Conservation (phyloP, 2,329 filamentous ascomycete species). For the Xylaria sp. region DNA sequence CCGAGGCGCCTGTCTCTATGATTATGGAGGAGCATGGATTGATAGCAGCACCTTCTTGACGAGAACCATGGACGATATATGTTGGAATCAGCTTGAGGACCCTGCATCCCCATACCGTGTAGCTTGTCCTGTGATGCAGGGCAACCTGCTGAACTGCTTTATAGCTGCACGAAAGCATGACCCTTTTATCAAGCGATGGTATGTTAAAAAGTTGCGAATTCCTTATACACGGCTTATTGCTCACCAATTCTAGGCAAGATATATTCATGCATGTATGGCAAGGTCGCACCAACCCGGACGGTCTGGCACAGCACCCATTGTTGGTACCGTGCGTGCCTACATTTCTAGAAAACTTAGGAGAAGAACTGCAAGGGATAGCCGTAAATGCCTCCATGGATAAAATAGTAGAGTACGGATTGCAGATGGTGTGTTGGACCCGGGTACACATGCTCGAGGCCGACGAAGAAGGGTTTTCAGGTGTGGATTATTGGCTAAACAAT, state of each 20-base stretch:
- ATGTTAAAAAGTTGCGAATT: neutral
- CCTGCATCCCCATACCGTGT: constrained; percentile 48
- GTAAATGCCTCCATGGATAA: constrained; percentile 44
- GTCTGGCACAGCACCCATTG: constrained; percentile 43
- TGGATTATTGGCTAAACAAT: constrained; percentile 39
- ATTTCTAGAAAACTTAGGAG: constrained; percentile 40
- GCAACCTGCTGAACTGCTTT: constrained; percentile 51
- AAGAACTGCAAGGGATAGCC: constrained; percentile 41
- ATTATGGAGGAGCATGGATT: constrained; percentile 54
- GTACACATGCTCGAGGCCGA: constrained; percentile 42
- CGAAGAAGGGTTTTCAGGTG: constrained; percentile 41
- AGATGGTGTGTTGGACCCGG: constrained; percentile 52
- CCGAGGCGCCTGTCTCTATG: constrained; percentile 52
- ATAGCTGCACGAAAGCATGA: constrained; percentile 52
- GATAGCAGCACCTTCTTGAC: constrained; percentile 55
- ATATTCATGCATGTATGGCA: constrained; percentile 48
- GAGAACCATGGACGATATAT: constrained; percentile 51
- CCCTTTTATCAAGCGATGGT: constrained; percentile 52
- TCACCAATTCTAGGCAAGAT: constrained; percentile 48
- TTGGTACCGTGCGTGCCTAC: constrained; percentile 44
- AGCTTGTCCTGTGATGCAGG: constrained; percentile 43
- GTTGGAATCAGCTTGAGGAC: constrained; percentile 52
- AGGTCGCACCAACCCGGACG: constrained; percentile 42
- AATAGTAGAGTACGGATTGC: constrained; percentile 52
- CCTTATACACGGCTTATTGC: neutral